Base-by-base conservation (phyloP, 2,329 filamentous ascomycete genomes). In the Colletotrichum agaves region DNA sequence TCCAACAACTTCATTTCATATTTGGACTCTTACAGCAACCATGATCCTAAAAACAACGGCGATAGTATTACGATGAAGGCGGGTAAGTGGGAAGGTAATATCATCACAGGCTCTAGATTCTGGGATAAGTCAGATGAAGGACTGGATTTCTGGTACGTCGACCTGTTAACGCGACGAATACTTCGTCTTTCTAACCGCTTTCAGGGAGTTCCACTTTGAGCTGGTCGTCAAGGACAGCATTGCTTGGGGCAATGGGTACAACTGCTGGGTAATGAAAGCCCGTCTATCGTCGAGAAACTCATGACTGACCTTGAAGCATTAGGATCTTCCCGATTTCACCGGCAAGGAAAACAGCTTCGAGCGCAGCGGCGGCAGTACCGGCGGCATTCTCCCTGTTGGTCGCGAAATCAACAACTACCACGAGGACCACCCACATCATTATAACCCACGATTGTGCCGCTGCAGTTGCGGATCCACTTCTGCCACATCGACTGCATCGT, bases 321-420 rank as follows among this genome's bases (percentile, higher is more conserved):
- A 65, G 63, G 3, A 55, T 41, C 41, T 65, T 2, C 21, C 41
- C 31, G 17, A 71, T 37, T 84, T 84, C 71, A 71, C 66, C 5
- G 65, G 75, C 19, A 82, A 84, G 43, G 82, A 82, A 39, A 84
- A 84, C 70, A 80, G 82, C n/a, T 82, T 83, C 78, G 83, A 84
- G 73, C 78, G 84, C 8, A 80, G 81, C 27, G 78, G 79, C 41
- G 75, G 74, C 53, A 74, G 78, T 56, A 74, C 74, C 3, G 77
- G 73, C 10, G 75, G 76, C 56, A 76, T 78, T 41, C 76, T 74
- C 5, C 73, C 80, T 0, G 81, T 80, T 0, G 76, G 80, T 72
- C 82, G 83, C 67, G 74, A 81, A 39, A 71, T 84, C 56, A n/a
- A n/a, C n/a, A n/a, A n/a, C n/a, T n/a, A n/a, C n/a, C n/a, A n/a